Evolutionary conservation across 169 alveolate species (phyloP).

Genomic region (Plasmodium knowlesi): DNA sequence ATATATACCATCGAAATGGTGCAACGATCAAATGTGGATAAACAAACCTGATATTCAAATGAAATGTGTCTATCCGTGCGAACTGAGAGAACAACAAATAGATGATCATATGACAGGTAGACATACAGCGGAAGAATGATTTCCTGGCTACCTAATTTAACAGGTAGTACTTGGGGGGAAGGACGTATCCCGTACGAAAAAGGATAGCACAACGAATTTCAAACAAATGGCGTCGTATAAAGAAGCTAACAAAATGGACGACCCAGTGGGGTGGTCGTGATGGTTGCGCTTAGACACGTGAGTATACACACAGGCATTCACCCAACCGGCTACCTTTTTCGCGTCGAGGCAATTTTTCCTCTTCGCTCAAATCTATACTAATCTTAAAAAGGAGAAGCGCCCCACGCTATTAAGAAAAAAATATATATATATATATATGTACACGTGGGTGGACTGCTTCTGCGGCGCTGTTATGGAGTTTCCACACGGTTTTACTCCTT

Average conservation of each 20-base stretch:
- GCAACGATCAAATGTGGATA: not conserved
- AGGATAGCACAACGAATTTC: not conserved
- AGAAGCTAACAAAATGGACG: not conserved
- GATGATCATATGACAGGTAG: not conserved
- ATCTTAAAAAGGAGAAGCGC: conserved; percentile 1
- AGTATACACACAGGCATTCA: not conserved
- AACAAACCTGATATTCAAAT: not conserved
- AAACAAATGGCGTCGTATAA: not conserved
- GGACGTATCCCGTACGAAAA: not conserved
- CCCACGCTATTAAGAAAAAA: not conserved
- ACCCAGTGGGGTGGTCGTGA: not conserved
- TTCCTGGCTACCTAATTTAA: not conserved
- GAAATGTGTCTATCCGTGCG: not conserved
- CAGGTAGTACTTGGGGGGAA: not conserved
- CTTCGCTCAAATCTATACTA: not conserved
- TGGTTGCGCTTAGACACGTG: not conserved
- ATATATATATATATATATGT: not conserved
- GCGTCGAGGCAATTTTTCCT: not conserved
- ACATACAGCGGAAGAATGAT: not conserved
- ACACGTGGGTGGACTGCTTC: not conserved
- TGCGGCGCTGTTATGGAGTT: not conserved
- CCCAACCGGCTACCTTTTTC: not conserved
- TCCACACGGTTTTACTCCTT: not conserved
- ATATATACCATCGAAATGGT: not conserved
- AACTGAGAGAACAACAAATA: not conserved